These are phyloP conservation scores for Scedosporium apiospermum DNA, from an alignment of 2,329 filamentous ascomycete species.

Conservation along the genomic window DNA sequence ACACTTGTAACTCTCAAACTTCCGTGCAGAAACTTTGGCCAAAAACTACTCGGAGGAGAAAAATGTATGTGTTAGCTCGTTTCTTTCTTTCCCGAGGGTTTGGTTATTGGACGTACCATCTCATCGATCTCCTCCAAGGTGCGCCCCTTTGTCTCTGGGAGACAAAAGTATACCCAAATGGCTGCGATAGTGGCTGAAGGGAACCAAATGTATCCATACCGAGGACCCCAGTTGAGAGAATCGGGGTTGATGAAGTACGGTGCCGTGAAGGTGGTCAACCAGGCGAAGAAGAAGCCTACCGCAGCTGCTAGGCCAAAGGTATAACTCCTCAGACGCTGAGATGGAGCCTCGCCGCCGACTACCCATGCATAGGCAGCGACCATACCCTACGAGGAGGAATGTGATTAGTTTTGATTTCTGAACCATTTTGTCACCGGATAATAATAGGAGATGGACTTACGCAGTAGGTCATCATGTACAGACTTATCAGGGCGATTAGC, in stretches of 20 bases:
- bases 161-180: constrained; percentile 2
- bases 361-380: constrained; percentile 41
- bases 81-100: neutral
- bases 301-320: constrained; percentile 41
- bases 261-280: constrained; percentile 41
- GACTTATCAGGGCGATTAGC: constrained; percentile 34
- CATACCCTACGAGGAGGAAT: constrained; percentile 23
- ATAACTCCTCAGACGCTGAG: constrained; percentile 39
- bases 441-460: constrained; percentile 17
- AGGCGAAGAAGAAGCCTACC: constrained; percentile 38
- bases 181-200: constrained; percentile 12
- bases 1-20: constrained; percentile 7
- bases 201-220: constrained; percentile 43
- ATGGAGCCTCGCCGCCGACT: constrained; percentile 40
- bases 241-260: constrained; percentile 45
- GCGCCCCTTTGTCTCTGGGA: constrained; percentile 7
- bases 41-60: constrained; percentile 2
- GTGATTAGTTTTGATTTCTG: neutral
- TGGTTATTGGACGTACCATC: constrained; percentile 4
- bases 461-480: constrained; percentile 40
- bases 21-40: neutral
- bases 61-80: neutral
- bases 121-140: constrained; percentile 12
- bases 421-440: neutral
- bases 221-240: constrained; percentile 38